Evolutionary conservation across 768 basidiomycete species (phyloP).

Genomic region (Cystoderma amianthinum): DNA sequence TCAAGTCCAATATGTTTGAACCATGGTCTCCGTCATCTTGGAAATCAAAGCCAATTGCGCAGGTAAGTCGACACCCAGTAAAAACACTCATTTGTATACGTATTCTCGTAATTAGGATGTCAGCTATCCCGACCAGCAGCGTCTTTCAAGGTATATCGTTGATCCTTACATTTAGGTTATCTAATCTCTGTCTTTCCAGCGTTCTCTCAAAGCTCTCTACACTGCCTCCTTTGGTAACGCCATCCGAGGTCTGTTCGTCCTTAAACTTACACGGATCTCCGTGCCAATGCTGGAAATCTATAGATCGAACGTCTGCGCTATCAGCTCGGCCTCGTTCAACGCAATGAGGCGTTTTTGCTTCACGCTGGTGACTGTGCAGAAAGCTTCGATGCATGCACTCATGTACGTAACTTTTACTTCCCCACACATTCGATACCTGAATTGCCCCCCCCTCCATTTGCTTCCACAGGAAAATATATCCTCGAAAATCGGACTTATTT

Average conservation of each 20-base stretch:
- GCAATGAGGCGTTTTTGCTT: slow-evolving; percentile 85
- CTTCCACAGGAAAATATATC: slow-evolving; percentile 71
- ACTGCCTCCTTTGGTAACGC: slow-evolving; percentile 88
- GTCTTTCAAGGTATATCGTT: slow-evolving; percentile 35
- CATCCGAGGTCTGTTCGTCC: slow-evolving; percentile 66
- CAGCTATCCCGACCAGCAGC: slow-evolving; percentile 56
- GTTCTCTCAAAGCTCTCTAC: slow-evolving; percentile 71
- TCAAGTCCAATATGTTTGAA: slow-evolving; percentile 8
- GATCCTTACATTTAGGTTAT: neutral
- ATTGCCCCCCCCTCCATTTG: slow-evolving; percentile 5
- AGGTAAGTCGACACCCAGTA: too few species aligned
- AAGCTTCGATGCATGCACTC: slow-evolving; percentile 86
- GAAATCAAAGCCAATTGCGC: slow-evolving; percentile 69
- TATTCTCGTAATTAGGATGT: slow-evolving; percentile 42
- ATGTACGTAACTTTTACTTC: slow-evolving; percentile 38
- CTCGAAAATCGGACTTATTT: slow-evolving; percentile 82
- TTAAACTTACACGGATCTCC: slow-evolving; percentile 20
- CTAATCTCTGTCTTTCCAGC: slow-evolving; percentile 28
- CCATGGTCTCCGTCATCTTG: slow-evolving; percentile 76
- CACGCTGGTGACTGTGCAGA: slow-evolving; percentile 99
- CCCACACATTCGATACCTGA: neutral
- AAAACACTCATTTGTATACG: too few species aligned
- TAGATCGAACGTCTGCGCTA: slow-evolving; percentile 80
- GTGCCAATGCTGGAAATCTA: slow-evolving; percentile 6
- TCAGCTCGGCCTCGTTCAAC: slow-evolving; percentile 75